These are phyloP conservation scores for Exophiala oligosperma DNA, from an alignment of 2,329 filamentous ascomycete genomes.

Conservation along the genomic window DNA sequence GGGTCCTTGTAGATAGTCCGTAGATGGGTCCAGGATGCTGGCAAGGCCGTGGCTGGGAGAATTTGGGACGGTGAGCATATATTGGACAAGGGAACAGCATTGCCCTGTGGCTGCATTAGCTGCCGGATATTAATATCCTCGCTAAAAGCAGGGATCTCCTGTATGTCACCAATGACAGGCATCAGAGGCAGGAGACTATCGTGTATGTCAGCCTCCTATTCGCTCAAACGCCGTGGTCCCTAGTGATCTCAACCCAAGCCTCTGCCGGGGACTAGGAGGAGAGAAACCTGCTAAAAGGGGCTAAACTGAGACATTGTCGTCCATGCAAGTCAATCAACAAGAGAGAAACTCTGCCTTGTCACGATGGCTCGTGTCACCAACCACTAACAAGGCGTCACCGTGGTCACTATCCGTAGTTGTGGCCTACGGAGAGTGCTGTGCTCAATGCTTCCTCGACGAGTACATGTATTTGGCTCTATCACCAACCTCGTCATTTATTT, in stretches of 20 bases:
- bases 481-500: slow-evolving; percentile 18
- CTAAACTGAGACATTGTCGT: slow-evolving; percentile 25
- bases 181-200: not conserved
- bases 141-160: slow-evolving; percentile 2
- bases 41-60: slow-evolving; percentile 21
- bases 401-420: too few relatives aligned
- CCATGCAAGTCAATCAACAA: not conserved
- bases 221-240: slow-evolving; percentile 3
- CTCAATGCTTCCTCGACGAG: not conserved
- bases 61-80: not conserved
- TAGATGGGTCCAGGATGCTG: slow-evolving; percentile 3
- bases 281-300: slow-evolving; percentile 3
- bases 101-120: slow-evolving; percentile 22
- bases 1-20: not conserved
- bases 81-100: slow-evolving; percentile 10
- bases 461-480: not conserved
- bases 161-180: not conserved
- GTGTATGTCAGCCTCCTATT: slow-evolving; percentile 4
- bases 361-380: slow-evolving; percentile 9
- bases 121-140: slow-evolving; percentile 23
- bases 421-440: too few relatives aligned
- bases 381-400: slow-evolving; percentile 8
- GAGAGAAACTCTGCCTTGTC: not conserved
- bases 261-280: slow-evolving; percentile 7
- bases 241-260: not conserved